These are phyloP conservation scores for Erodium moschatum DNA, from an alignment of 441 rosid genomes.

Conservation along the genomic window DNA sequence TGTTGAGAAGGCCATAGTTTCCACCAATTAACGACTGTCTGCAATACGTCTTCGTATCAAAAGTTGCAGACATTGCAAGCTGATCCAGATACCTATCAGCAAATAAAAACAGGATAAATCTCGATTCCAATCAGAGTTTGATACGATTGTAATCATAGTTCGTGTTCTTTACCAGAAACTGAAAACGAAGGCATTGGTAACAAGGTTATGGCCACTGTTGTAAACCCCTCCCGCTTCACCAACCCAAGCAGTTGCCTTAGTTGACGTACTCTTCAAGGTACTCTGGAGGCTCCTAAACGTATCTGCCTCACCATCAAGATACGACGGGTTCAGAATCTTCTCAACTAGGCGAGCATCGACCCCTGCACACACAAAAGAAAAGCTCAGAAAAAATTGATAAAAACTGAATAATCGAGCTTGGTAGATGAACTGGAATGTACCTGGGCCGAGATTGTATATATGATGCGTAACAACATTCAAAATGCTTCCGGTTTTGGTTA, in stretches of 20 bases:
- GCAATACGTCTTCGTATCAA: slow-evolving; percentile 78
- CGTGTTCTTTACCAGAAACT: slow-evolving; percentile 67
- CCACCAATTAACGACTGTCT: slow-evolving; percentile 87
- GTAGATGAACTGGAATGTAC: slow-evolving; percentile 23
- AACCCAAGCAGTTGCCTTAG: slow-evolving; percentile 68
- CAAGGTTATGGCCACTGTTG: slow-evolving; percentile 73
- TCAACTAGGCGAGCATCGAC: slow-evolving; percentile 66
- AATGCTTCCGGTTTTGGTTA: slow-evolving; percentile 38
- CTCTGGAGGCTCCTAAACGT: slow-evolving; percentile 48
- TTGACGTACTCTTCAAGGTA: slow-evolving; percentile 40
- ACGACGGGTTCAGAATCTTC: slow-evolving; percentile 64
- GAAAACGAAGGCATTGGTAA: slow-evolving; percentile 75
- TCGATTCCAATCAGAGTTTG: background rate
- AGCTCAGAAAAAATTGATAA: no score
- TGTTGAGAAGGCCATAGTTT: slow-evolving; percentile 76
- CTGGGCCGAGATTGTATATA: slow-evolving; percentile 94
- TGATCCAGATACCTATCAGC: slow-evolving; percentile 80
- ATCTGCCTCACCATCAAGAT: slow-evolving; percentile 48
- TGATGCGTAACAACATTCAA: slow-evolving; percentile 65
- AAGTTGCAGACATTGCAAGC: slow-evolving; percentile 67
- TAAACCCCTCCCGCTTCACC: slow-evolving; percentile 97
- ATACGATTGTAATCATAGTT: background rate
- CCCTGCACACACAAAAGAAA: slow-evolving; percentile 51
- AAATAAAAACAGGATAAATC: background rate
- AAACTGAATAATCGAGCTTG: no score